phyloP scores from a whole-genome alignment of 2,329 filamentous ascomycete species.

The Microsporum audouinii region DNA sequence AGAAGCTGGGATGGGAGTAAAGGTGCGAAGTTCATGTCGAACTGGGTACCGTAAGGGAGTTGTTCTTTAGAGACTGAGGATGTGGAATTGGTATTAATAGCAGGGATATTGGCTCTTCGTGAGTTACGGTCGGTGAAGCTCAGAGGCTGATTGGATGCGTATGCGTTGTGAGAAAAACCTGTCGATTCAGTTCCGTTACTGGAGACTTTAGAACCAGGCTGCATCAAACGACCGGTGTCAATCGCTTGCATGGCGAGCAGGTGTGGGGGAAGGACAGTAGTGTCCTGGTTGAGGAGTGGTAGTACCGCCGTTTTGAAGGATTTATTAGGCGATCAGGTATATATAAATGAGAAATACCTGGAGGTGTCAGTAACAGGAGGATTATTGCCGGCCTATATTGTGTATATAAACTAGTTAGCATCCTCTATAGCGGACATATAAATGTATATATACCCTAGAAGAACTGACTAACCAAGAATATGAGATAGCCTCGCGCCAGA shows the following conservation, averaged over 20 bases:
- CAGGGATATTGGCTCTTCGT: constrained; percentile 71
- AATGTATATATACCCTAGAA: not conserved
- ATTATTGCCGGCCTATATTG: not conserved
- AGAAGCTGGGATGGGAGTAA: constrained; percentile 88
- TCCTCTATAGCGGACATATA: not conserved
- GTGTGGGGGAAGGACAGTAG: constrained; percentile 69
- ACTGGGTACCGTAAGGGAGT: constrained; percentile 70
- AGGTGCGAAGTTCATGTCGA: constrained; percentile 98
- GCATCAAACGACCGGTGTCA: constrained; percentile 48
- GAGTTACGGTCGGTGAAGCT: constrained; percentile 81
- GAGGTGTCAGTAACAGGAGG: not conserved
- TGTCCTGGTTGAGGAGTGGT: constrained; percentile 69
- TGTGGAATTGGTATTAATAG: constrained; percentile 72
- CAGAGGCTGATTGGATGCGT: constrained; percentile 63
- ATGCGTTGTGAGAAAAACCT: constrained; percentile 86
- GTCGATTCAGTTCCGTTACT: constrained; percentile 61
- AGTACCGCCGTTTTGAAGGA: constrained; percentile 28
- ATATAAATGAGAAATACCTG: not conserved
- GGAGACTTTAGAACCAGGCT: constrained; percentile 56
- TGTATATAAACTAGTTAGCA: not conserved
- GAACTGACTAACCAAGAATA: not conserved
- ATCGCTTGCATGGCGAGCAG: constrained; percentile 83
- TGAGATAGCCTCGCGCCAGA: not conserved
- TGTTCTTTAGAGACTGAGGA: constrained; percentile 57
- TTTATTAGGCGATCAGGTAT: not conserved